Percentiles rank a stretch among this genome's conserved stretches.
phyloP scores from a whole-genome alignment of 208 protist genomes.

The Leishmania guyanensis region DNA sequence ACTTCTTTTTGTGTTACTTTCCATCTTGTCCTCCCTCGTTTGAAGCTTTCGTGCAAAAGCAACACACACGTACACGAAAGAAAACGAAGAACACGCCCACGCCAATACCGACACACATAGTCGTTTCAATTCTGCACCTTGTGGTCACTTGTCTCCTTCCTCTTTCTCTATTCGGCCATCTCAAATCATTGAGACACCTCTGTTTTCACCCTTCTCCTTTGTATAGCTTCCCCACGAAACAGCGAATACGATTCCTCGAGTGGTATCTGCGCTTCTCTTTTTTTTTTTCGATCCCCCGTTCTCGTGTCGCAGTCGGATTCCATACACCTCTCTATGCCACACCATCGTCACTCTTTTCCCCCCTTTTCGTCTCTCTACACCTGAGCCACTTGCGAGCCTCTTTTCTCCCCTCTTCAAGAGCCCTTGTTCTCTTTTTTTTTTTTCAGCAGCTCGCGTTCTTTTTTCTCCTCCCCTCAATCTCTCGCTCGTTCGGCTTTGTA shows the following conservation, averaged over 20 bases:
- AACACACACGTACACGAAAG: slow-evolving; percentile 1
- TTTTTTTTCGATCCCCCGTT: background rate
- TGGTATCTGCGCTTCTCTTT: background rate
- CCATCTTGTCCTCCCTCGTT: background rate
- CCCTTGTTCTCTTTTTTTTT: background rate
- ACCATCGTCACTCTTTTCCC: background rate
- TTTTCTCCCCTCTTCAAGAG: background rate
- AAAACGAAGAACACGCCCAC: background rate
- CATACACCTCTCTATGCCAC: slow-evolving; percentile 1
- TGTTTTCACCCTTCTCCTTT: background rate
- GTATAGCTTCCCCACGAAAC: background rate
- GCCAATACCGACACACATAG: background rate
- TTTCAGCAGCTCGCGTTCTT: slow-evolving; percentile 1
- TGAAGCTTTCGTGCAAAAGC: background rate
- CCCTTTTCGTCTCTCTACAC: background rate
- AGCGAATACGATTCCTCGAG: background rate
- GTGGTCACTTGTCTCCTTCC: slow-evolving; percentile 4
- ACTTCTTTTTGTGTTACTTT: background rate
- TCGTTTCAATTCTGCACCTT: background rate
- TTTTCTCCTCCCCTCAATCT: background rate
- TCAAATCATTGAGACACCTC: background rate
- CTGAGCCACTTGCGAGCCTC: background rate
- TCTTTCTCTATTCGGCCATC: slow-evolving; percentile 1
- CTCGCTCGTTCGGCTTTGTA: slow-evolving; percentile 2
- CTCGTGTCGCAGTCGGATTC: background rate